Percentiles rank a stretch among this genome's conserved stretches.
Conservation (phyloP, 1,139 yeast genomes). For the Candida gigantensis region DNA sequence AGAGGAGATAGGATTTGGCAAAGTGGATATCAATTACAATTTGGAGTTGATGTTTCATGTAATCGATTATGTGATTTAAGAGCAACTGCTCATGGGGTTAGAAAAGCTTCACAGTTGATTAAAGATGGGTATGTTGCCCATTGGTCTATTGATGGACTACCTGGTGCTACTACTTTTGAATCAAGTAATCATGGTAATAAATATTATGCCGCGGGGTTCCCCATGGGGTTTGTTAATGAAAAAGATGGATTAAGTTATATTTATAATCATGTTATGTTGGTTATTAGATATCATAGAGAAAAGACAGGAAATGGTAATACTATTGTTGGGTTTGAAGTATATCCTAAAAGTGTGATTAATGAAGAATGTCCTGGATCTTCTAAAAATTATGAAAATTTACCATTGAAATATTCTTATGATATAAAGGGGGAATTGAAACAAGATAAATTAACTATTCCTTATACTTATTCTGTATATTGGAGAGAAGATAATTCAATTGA, state of each 20-base stretch:
- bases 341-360: slow-evolving; percentile 77
- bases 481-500: slow-evolving; percentile 71
- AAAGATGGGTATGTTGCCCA: slow-evolving; percentile 74
- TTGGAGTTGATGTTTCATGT: slow-evolving; percentile 68
- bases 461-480: slow-evolving; percentile 88
- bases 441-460: slow-evolving; percentile 54
- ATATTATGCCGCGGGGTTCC: slow-evolving; percentile 86
- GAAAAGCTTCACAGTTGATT: slow-evolving; percentile 61
- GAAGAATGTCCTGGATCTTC: slow-evolving; percentile 71
- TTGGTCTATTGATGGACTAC: slow-evolving; percentile 83
- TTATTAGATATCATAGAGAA: slow-evolving; percentile 70
- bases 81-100: slow-evolving; percentile 50
- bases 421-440: slow-evolving; percentile 21
- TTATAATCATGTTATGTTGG: slow-evolving; percentile 81
- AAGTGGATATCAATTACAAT: slow-evolving; percentile 63
- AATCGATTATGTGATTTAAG: slow-evolving; percentile 64
- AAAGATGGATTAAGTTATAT: slow-evolving; percentile 59
- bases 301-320: slow-evolving; percentile 40
- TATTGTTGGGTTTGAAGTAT: slow-evolving; percentile 89
- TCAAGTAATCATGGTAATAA: slow-evolving; percentile 59
- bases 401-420: slow-evolving; percentile 31
- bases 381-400: slow-evolving; percentile 55
- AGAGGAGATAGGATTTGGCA: slow-evolving; percentile 82
- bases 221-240: slow-evolving; percentile 64
- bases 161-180: slow-evolving; percentile 86